These are phyloP conservation scores for Aspergillus oerlinghausenensis DNA, from an alignment of 2,329 filamentous ascomycete genomes.

Conservation along the genomic window DNA sequence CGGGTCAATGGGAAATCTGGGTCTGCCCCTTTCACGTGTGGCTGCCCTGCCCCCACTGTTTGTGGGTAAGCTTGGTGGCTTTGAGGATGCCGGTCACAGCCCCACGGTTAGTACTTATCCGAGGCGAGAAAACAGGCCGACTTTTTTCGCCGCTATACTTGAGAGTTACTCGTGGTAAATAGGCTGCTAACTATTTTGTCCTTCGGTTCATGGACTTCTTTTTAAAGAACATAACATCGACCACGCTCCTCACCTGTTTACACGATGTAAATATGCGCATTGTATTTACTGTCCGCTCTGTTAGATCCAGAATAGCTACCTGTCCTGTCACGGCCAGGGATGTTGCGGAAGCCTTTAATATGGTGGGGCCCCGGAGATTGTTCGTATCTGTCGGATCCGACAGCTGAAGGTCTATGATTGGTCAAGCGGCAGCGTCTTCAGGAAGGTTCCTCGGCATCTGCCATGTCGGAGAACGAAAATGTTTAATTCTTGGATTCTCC, in stretches of 20 bases:
- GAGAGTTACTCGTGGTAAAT: not conserved
- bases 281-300: not conserved
- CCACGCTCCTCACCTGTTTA: no score
- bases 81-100: not conserved
- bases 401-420: not conserved
- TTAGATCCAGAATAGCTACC: not conserved
- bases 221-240: no score
- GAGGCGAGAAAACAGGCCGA: not conserved
- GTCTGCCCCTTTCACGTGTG: not conserved
- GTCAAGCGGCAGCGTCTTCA: not conserved
- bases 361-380: conserved; percentile 6
- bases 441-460: no score
- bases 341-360: not conserved
- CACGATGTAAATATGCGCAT: no score
- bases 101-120: not conserved
- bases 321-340: not conserved
- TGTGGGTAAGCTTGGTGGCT: not conserved
- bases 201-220: no score
- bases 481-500: no score
- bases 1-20: not conserved
- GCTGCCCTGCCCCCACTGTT: not conserved
- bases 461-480: no score
- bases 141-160: not conserved
- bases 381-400: conserved; percentile 15
- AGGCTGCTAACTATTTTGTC: not conserved